Conservation (phyloP, 1,284 basidiomycete species). For the Flammula alnicola region DNA sequence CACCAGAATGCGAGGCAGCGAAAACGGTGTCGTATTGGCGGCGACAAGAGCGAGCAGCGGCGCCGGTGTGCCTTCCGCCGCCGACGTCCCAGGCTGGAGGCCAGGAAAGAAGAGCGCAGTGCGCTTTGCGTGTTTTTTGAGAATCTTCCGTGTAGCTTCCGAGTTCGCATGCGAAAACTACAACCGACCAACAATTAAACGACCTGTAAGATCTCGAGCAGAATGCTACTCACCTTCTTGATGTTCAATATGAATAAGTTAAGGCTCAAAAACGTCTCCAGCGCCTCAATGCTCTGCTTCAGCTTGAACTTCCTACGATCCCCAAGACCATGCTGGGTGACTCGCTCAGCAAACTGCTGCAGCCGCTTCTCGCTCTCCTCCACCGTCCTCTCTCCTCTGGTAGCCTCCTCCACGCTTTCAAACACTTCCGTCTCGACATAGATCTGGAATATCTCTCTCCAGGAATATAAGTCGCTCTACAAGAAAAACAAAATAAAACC, state of each 20-base stretch:
- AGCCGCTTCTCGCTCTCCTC: slow-evolving; percentile 80
- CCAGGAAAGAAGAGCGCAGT: slow-evolving; percentile 65
- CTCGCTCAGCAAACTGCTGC: slow-evolving; percentile 65
- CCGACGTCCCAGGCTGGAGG: slow-evolving; percentile 12
- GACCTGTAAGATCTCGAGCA: not conserved
- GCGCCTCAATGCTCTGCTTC: slow-evolving; percentile 65
- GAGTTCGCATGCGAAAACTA: slow-evolving; percentile 86
- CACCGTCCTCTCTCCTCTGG: slow-evolving; percentile 74
- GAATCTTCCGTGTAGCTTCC: slow-evolving; percentile 88
- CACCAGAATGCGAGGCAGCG: slow-evolving; percentile 80
- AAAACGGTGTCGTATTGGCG: slow-evolving; percentile 38
- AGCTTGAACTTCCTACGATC: slow-evolving; percentile 65
- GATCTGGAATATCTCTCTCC: slow-evolving; percentile 90
- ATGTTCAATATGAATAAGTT: slow-evolving; percentile 86
- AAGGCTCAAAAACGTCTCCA: slow-evolving; percentile 82
- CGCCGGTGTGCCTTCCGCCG: slow-evolving; percentile 12
- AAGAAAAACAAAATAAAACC: slow-evolving; percentile 37
- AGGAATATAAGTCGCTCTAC: slow-evolving; percentile 82
- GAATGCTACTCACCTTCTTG: slow-evolving; percentile 64
- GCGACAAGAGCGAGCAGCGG: slow-evolving; percentile 29
- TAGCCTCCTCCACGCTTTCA: slow-evolving; percentile 76
- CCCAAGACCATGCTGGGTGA: slow-evolving; percentile 64
- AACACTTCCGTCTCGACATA: slow-evolving; percentile 92
- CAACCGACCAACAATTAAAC: not conserved
- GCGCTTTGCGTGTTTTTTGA: slow-evolving; percentile 95